A percentile compares a stretch with the other conserved stretches of the same genome.
Conservation (phyloP, 306 rosid genomes). For the Crataegus laevigata region DNA sequence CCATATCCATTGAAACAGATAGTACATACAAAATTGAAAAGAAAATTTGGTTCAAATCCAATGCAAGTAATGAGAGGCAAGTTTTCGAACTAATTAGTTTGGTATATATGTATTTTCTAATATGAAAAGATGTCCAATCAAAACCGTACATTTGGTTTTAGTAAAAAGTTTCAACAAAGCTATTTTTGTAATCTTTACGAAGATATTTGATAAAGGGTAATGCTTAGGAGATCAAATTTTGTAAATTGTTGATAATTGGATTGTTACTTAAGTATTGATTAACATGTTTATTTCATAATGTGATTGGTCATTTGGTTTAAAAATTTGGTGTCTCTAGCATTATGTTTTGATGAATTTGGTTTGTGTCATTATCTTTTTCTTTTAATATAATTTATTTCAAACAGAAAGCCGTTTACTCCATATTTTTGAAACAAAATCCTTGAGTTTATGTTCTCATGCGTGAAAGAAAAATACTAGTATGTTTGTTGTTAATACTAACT, state of each 20-base stretch:
- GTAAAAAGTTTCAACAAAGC: neutral
- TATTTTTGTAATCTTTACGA: neutral
- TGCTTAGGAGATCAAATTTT: too few relatives aligned
- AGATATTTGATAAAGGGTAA: neutral
- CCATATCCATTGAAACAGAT: neutral
- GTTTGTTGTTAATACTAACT: too few relatives aligned
- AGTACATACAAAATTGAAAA: neutral
- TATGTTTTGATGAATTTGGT: neutral
- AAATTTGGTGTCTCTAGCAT: too few relatives aligned
- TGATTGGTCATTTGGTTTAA: too few relatives aligned
- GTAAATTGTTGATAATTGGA: too few relatives aligned
- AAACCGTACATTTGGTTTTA: neutral
- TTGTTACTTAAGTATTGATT: too few relatives aligned
- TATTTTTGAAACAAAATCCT: neutral
- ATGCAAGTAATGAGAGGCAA: neutral
- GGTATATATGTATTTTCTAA: neutral
- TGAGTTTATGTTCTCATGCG: neutral
- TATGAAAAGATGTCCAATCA: neutral
- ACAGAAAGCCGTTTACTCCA: neutral
- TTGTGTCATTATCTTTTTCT: neutral
- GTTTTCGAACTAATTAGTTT: neutral
- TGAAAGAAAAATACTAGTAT: too few relatives aligned
- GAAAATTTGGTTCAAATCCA: neutral
- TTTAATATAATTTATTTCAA: neutral
- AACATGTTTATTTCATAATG: too few relatives aligned